Percentiles rank a stretch among this genome's conserved stretches.
These are phyloP conservation scores for Colletotrichum godetiae DNA, from an alignment of 2,329 filamentous ascomycete genomes.

Conservation along the genomic window DNA sequence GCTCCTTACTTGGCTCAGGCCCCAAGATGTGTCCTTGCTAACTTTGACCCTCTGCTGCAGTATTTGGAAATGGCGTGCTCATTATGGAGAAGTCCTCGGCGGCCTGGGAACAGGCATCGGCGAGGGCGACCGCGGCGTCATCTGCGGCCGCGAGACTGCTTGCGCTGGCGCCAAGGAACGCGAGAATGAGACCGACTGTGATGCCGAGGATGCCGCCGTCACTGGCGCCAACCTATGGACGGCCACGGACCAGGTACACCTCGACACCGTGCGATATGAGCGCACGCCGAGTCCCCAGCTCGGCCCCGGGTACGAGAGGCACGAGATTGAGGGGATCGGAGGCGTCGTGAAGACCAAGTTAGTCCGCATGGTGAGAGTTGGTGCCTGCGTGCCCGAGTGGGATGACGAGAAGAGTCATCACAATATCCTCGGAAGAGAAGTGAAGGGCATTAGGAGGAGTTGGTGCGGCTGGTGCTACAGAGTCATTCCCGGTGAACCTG, in stretches of 20 bases:
- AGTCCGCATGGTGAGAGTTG: slow-evolving; percentile 84
- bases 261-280: slow-evolving; percentile 39
- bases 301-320: slow-evolving; percentile 81
- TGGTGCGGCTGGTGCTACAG: slow-evolving; percentile 95
- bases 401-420: slow-evolving; percentile 79
- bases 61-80: slow-evolving; percentile 90
- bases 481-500: slow-evolving; percentile 69
- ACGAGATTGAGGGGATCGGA: slow-evolving; percentile 92
- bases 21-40: slow-evolving; percentile 13
- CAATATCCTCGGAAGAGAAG: slow-evolving; percentile 77
- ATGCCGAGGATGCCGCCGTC: slow-evolving; percentile 77
- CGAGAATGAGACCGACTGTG: slow-evolving; percentile 87
- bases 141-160: slow-evolving; percentile 81
- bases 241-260: slow-evolving; percentile 42
- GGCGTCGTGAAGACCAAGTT: slow-evolving; percentile 88
- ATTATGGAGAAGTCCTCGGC: slow-evolving; percentile 83
- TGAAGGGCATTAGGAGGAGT: slow-evolving; percentile 74
- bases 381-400: slow-evolving; percentile 86
- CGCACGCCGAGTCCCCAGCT: slow-evolving; percentile 62
- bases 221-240: slow-evolving; percentile 33
- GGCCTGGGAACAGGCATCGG: slow-evolving; percentile 89
- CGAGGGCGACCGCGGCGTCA: slow-evolving; percentile 87
- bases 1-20: neutral
- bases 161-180: slow-evolving; percentile 83
- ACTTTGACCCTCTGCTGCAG: slow-evolving; percentile 44